These are phyloP conservation scores for Pseudocercospora musae DNA, from an alignment of 2,329 filamentous ascomycete genomes.

Conservation along the genomic window DNA sequence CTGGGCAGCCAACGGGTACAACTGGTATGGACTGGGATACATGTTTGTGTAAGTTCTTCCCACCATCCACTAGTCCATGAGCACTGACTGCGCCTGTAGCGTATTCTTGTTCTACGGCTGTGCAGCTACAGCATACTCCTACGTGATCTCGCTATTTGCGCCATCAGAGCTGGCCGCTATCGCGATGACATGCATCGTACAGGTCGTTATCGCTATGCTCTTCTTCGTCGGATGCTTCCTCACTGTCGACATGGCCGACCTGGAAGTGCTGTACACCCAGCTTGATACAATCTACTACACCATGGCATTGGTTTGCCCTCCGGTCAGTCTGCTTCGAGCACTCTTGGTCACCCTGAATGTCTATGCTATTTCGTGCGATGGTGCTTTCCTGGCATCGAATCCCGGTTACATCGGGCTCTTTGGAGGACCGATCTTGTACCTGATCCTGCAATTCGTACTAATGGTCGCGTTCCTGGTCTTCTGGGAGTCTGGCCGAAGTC, in stretches of 20 bases:
- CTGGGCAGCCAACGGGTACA: slow-evolving; percentile 40
- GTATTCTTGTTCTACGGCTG: slow-evolving; percentile 76
- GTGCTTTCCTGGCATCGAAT: slow-evolving; percentile 60
- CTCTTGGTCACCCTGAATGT: slow-evolving; percentile 74
- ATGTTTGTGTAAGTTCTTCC: slow-evolving; percentile 12
- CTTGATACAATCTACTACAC: slow-evolving; percentile 64
- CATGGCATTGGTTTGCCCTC: slow-evolving; percentile 67
- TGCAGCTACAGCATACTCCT: slow-evolving; percentile 70
- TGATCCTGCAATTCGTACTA: slow-evolving; percentile 67
- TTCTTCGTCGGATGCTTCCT: slow-evolving; percentile 23
- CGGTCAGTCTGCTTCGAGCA: slow-evolving; percentile 67
- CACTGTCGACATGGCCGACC: slow-evolving; percentile 20
- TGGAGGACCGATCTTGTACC: slow-evolving; percentile 78
- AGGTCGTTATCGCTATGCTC: slow-evolving; percentile 23
- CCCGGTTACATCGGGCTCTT: slow-evolving; percentile 69
- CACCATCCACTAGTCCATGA: slow-evolving; percentile 60
- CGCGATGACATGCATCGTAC: slow-evolving; percentile 21
- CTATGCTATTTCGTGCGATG: slow-evolving; percentile 70
- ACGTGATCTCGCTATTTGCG: slow-evolving; percentile 74
- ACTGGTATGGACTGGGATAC: slow-evolving; percentile 13
- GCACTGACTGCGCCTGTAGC: slow-evolving; percentile 57
- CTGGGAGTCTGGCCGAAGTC: slow-evolving; percentile 64
- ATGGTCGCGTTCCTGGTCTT: slow-evolving; percentile 72
- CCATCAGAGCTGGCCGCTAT: slow-evolving; percentile 22
- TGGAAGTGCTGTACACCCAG: slow-evolving; percentile 32